Percentiles rank a stretch among this genome's conserved stretches.
phyloP scores from a whole-genome alignment of 2,329 filamentous ascomycete species.

The Venturia effusa region DNA sequence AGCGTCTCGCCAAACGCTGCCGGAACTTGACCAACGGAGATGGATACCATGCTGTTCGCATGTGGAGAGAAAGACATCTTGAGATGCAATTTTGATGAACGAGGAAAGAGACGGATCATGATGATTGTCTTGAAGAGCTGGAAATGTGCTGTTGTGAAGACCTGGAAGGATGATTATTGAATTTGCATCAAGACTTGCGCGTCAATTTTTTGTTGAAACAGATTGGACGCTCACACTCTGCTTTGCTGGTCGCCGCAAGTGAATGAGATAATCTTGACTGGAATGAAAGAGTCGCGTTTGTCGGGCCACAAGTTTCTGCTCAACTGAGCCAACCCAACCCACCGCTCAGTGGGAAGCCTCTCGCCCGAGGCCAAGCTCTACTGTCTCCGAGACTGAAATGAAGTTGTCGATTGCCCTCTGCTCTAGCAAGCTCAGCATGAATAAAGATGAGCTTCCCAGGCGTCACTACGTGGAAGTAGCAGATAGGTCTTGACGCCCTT shows the following conservation, averaged over 20 bases:
- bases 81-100: neutral
- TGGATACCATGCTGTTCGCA: neutral
- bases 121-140: neutral
- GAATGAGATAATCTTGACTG: neutral
- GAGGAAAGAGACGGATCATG: neutral
- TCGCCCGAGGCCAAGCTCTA: neutral
- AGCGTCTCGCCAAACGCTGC: neutral
- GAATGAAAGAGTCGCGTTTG: neutral
- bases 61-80: neutral
- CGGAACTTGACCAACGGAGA: neutral
- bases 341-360: neutral
- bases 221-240: neutral
- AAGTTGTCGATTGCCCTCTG: neutral
- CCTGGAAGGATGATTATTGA: neutral
- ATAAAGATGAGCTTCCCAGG: neutral
- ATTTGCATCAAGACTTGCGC: neutral
- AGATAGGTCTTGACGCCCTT: neutral
- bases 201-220: neutral
- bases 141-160: neutral
- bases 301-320: neutral
- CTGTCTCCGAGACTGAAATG: neutral
- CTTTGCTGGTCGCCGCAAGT: neutral
- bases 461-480: constrained; percentile 3
- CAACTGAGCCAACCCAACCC: neutral
- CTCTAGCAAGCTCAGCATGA: neutral